Evolutionary conservation across 306 rosid genomes (phyloP), one percentile per base, ranked within the genome.

Genomic region (Inga leiocalycina): DNA sequence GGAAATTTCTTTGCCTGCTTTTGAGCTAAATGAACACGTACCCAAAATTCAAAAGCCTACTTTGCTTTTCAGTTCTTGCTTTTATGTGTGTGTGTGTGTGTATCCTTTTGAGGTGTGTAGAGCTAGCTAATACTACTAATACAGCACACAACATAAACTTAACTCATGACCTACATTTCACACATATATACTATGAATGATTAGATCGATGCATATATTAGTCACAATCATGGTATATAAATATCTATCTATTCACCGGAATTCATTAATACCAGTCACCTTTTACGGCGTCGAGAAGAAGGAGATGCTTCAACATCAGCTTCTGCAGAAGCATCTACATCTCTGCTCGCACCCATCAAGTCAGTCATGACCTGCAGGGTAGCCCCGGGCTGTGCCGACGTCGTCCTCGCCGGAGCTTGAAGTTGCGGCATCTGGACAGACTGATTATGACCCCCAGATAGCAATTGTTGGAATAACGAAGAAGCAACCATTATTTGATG

Each of bases 221-320:
- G 65, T 57, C 65, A 57, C 65, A 57, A 57, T 57, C 14, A 57
- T n/a, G 15, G 13, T 62, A 62, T 27, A 62, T 27, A 66, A 9
- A 69, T n/a, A 71, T 72, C 17, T 19, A 19, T 56, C 3, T 34
- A 54, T 54, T 34, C 32, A 39, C 24, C 68, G 44, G 62, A 73
- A 73, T 27, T 76, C 20, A 75, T 10, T 24, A 24, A 48, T 12
- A 27, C 9, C 19, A 22, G 8, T 65, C 71, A 91, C 98, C 97
- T 86, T 86, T 52, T 83, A 44, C 94, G 86, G 6, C 82, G 78
- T 74, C 91, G 81, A 44, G 90, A 85, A 44, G 90, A 86, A 12
- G 87, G 69, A 12, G 90, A 73, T 19, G 71, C 44, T 62, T 81
- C 84, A 9, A 39, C 34, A 37, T 77, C 76, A 5, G 69, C 20